Percentiles rank a stretch among this genome's conserved stretches.
Conservation (phyloP, 495 filamentous ascomycete species). For the Tetracladium marchalianum region DNA sequence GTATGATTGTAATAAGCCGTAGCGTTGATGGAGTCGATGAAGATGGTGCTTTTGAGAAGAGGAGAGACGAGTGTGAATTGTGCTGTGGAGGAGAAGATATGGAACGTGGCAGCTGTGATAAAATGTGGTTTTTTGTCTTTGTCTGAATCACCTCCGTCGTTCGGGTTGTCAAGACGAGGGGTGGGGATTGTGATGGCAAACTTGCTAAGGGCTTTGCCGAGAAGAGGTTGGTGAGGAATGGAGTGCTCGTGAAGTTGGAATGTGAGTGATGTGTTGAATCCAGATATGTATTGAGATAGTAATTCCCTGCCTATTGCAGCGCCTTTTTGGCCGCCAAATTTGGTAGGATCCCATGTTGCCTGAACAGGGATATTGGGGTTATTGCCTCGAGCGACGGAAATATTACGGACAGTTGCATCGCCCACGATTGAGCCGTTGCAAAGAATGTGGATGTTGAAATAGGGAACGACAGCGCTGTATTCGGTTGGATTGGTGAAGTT, state of each 20-base stretch:
- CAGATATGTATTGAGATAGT: constrained; percentile 78
- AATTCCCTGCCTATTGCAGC: constrained; percentile 55
- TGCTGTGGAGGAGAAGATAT: constrained; percentile 78
- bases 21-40: constrained; percentile 69
- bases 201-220: constrained; percentile 62
- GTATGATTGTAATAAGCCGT: constrained; percentile 76
- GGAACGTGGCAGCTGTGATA: constrained; percentile 77
- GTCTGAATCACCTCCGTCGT: constrained; percentile 27
- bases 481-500: constrained; percentile 86
- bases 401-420: constrained; percentile 52
- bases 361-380: constrained; percentile 63
- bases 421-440: constrained; percentile 67
- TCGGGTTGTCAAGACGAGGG: constrained; percentile 46
- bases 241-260: constrained; percentile 56
- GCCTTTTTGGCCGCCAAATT: constrained; percentile 47
- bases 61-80: constrained; percentile 79
- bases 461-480: constrained; percentile 73
- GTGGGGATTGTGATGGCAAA: constrained; percentile 59
- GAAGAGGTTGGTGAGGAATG: constrained; percentile 61
- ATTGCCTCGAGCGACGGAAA: constrained; percentile 52
- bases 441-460: constrained; percentile 61
- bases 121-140: constrained; percentile 46
- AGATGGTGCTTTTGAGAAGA: constrained; percentile 56
- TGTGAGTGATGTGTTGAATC: constrained; percentile 70
- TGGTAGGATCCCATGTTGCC: constrained; percentile 62